Conservation (phyloP, 768 basidiomycete genomes). For the Suillus paluster region DNA sequence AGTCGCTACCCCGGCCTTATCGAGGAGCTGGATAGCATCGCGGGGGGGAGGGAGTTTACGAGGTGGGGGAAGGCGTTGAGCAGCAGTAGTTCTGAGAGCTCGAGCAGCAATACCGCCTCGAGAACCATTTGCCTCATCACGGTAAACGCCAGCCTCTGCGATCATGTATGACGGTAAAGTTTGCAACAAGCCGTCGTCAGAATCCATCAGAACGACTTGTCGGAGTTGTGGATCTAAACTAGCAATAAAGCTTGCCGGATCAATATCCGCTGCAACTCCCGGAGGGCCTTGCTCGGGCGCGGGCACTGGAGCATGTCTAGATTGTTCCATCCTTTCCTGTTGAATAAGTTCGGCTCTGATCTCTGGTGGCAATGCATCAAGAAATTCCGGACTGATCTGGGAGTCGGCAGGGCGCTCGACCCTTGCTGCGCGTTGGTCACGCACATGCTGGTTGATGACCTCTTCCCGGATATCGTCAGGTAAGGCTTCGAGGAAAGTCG, state of each 20-base stretch:
- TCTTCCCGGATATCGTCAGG: constrained; percentile 99
- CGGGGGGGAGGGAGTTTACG: constrained; percentile 65
- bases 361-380: constrained; percentile 94
- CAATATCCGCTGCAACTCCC: constrained; percentile 70
- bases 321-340: constrained; percentile 87
- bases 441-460: constrained; percentile 95
- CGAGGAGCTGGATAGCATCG: constrained; percentile 92
- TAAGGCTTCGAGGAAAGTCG: constrained; percentile 95
- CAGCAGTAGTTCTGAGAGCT: constrained; percentile 15
- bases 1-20: constrained; percentile 85
- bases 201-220: constrained; percentile 88
- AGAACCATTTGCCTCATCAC: constrained; percentile 52
- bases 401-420: constrained; percentile 79
- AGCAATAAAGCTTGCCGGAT: constrained; percentile 90
- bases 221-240: constrained; percentile 89
- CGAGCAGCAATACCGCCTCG: constrained; percentile 31
- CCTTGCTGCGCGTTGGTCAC: constrained; percentile 84
- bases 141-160: constrained; percentile 77
- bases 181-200: constrained; percentile 83
- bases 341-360: constrained; percentile 97
- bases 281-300: constrained; percentile 35
- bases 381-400: constrained; percentile 92
- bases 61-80: constrained; percentile 33
- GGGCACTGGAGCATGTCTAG: constrained; percentile 51
- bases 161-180: constrained; percentile 84